Percentiles rank a stretch among this genome's conserved stretches.
phyloP scores from a whole-genome alignment of 768 basidiomycete genomes.

The Leccinum subtestaceum region DNA sequence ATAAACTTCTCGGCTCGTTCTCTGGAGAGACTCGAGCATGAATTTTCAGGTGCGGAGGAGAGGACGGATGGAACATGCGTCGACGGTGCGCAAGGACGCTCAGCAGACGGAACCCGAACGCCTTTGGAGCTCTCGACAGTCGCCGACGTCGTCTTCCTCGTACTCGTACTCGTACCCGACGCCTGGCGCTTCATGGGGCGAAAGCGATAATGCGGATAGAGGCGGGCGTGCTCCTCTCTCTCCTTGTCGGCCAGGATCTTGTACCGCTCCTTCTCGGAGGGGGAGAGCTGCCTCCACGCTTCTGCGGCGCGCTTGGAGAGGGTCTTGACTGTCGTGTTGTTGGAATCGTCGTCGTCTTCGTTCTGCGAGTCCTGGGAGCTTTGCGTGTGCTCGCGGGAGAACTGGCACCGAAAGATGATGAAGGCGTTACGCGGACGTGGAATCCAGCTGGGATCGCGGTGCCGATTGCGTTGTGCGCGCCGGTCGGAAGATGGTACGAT shows the following conservation, averaged over 20 bases:
- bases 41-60: conserved; percentile 2
- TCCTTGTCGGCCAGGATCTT: conserved; percentile 53
- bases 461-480: conserved; percentile 38
- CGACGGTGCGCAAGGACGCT: not conserved
- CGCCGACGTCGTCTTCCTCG: conserved; percentile 12
- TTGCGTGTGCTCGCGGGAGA: conserved; percentile 46
- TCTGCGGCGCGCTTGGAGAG: conserved; percentile 77
- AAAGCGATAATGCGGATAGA: conserved; percentile 64
- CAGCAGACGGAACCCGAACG: not conserved
- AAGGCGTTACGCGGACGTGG: conserved; percentile 70
- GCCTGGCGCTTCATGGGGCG: conserved; percentile 47
- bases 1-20: not conserved
- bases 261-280: conserved; percentile 48
- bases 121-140: conserved; percentile 11
- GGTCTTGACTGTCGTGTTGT: conserved; percentile 41
- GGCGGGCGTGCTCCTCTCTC: conserved; percentile 52
- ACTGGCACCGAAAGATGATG: conserved; percentile 72
- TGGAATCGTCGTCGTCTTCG: conserved; percentile 13
- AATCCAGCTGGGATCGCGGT: conserved; percentile 54
- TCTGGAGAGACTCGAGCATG: conserved; percentile 2
- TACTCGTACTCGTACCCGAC: conserved; percentile 4
- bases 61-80: conserved; percentile 18
- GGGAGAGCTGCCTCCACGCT: conserved; percentile 63
- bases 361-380: conserved; percentile 35
- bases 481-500: conserved; percentile 39